Evolutionary conservation across 305 asterid species (phyloP), one percentile per base, ranked within the genome.

Genomic region (Vinca major): DNA sequence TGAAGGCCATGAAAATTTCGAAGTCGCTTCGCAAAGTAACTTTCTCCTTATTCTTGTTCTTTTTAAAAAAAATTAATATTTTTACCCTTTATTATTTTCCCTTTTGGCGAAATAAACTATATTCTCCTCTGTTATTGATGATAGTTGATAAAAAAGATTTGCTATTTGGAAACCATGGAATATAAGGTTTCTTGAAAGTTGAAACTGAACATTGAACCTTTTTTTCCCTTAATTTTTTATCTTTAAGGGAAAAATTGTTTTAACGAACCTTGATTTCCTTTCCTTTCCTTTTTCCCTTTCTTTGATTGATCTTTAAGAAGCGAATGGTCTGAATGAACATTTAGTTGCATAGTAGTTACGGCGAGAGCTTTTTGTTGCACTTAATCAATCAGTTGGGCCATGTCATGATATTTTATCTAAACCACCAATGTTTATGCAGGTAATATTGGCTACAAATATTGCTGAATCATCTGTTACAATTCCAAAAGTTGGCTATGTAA

Each of bases 381-480:
- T 57, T 17, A 8, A 7, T 44, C 37, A 71, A 19, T 39, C 1
- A 40, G 7, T 8, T 50, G 8, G 40, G 26, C 1, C 48, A 26
- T 37, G 21, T n/a, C 55, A 6, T 36, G 51, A 55, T 16, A 5
- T 10, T 63, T 17, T 21, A 39, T 45, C 4, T 50, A 17, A 50
- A 49, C 14, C 12, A 3, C 51, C 45, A 60, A 56, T 51, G 58
- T 67, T 26, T 60, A 10, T 73, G 73, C 90, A 93, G 98, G 89
- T 93, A 52, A 90, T 93, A 74, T 76, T 93, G 79, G 98, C 98
- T 65, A 93, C 98, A 74, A 93, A 93, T 70, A 93, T 93, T 74
- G 98, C 97, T 60, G 98, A 93, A 78, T 93, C 98, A 79, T 93
- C 98, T n/a, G 98, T 93, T 67, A 93, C 98, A 43, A 93, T 93